phyloP scores from a whole-genome alignment of 169 alveolate genomes.

The Babesia caballi region DNA sequence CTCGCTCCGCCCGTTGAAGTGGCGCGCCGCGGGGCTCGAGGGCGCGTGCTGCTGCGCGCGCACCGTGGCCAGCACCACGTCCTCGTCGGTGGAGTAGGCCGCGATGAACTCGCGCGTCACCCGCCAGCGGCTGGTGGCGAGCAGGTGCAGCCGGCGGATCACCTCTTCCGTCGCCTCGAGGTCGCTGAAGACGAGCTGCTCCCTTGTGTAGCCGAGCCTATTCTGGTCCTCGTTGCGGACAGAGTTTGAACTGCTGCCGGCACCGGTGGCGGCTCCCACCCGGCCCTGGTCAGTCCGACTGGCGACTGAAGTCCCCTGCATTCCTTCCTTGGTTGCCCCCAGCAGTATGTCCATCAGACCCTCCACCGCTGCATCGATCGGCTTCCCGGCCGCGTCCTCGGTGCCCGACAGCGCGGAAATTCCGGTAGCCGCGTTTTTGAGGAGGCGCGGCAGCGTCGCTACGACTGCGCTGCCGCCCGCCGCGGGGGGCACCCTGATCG shows the following conservation, averaged over 20 bases:
- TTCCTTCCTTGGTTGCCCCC: not conserved
- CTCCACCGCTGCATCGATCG: not conserved
- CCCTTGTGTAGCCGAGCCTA: not conserved
- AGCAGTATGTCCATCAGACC: not conserved
- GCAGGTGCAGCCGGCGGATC: conserved; percentile 28
- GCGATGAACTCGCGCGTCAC: conserved; percentile 55
- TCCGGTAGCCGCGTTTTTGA: not conserved
- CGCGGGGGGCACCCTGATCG: not conserved
- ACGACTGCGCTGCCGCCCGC: not conserved
- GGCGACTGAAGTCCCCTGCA: not conserved
- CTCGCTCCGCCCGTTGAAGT: conserved; percentile 4
- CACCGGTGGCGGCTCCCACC: not conserved
- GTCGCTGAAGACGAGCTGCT: conserved; percentile 15
- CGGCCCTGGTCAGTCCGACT: not conserved
- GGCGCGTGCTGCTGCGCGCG: conserved; percentile 1
- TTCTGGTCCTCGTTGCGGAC: not conserved
- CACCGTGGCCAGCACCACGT: conserved; percentile 5
- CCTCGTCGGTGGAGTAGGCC: conserved; percentile 44
- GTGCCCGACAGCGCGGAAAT: not conserved
- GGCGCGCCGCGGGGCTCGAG: not conserved
- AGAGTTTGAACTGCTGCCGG: not conserved
- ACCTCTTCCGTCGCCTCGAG: conserved; percentile 50
- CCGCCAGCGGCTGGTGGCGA: conserved; percentile 51
- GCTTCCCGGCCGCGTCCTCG: not conserved
- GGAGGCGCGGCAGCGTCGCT: no score